These are phyloP conservation scores for Mycotypha africana DNA, from an alignment of 371 early-diverging fungal species.

Conservation along the genomic window DNA sequence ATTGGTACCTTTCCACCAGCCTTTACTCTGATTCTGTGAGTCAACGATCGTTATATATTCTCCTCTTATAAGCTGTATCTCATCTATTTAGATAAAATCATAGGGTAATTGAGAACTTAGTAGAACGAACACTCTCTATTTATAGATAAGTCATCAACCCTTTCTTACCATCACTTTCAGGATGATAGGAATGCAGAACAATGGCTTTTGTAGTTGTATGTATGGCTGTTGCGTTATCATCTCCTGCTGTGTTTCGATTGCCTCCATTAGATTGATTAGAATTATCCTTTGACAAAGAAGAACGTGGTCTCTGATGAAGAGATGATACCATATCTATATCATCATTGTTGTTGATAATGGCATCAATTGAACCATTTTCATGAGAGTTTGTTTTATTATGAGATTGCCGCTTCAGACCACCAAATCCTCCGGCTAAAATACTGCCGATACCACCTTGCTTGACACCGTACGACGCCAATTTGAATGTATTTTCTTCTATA, in stretches of 20 bases:
- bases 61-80: conserved; percentile 45
- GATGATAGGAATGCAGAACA: conserved; percentile 41
- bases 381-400: conserved; percentile 7
- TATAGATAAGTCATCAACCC: too few species aligned
- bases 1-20: conserved; percentile 59
- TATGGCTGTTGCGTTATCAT: too few species aligned
- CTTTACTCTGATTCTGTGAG: conserved; percentile 45
- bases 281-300: too few species aligned
- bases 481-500: conserved; percentile 29
- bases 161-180: conserved; percentile 39
- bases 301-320: too few species aligned
- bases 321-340: too few species aligned
- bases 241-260: too few species aligned
- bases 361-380: too few species aligned
- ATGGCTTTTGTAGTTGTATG: too few species aligned
- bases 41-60: conserved; percentile 47
- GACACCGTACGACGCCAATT: conserved; percentile 71
- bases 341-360: too few species aligned
- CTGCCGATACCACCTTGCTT: conserved; percentile 80
- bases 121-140: too few species aligned
- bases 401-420: conserved; percentile 6
- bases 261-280: too few species aligned
- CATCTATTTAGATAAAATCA: conserved; percentile 28
- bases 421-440: conserved; percentile 58
- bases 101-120: too few species aligned